Percentiles rank a stretch among this genome's conserved stretches.
Evolutionary conservation across 2,329 filamentous ascomycete species (phyloP).

Genomic region (Aplosporella prunicola): DNA sequence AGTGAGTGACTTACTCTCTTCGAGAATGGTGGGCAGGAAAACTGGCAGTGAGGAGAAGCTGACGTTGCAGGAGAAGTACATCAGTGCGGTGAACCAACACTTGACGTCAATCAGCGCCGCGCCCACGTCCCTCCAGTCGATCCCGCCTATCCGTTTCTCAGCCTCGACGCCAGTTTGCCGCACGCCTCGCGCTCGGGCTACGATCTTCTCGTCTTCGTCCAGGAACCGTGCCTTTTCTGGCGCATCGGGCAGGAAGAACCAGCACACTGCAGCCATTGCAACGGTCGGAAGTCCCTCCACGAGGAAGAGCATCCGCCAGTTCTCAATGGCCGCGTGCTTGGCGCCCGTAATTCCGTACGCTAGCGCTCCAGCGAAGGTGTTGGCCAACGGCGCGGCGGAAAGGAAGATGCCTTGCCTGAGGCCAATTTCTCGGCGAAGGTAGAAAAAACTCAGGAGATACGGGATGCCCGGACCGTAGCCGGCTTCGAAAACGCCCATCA

Average conservation of each 20-base stretch:
- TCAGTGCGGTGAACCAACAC: conserved; percentile 26
- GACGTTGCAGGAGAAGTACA: conserved; percentile 30
- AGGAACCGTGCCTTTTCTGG: conserved; percentile 35
- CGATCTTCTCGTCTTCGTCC: conserved; percentile 30
- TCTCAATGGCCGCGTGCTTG: conserved; percentile 35
- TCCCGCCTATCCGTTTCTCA: conserved; percentile 17
- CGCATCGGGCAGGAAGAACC: conserved; percentile 36
- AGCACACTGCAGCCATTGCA: conserved; percentile 32
- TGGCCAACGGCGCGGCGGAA: conserved; percentile 57
- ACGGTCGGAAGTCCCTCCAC: conserved; percentile 37
- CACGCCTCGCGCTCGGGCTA: conserved; percentile 23
- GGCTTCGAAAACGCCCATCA: conserved; percentile 35
- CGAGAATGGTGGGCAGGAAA: conserved; percentile 35
- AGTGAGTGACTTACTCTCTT: conserved; percentile 27
- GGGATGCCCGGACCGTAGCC: conserved; percentile 37
- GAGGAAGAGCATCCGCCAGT: conserved; percentile 52
- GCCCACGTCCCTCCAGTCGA: conserved; percentile 23
- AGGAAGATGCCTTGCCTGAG: conserved; percentile 47
- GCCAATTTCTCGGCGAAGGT: conserved; percentile 48
- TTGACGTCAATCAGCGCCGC: conserved; percentile 23
- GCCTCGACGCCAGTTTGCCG: conserved; percentile 21
- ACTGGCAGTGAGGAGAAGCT: conserved; percentile 46
- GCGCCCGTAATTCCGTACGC: conserved; percentile 41
- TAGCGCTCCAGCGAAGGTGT: conserved; percentile 63
- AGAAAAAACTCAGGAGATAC: conserved; percentile 49